A percentile compares a stretch with the other conserved stretches of the same genome.
These are phyloP conservation scores for Parafenestella ontariensis DNA, from an alignment of 2,329 filamentous ascomycete genomes.

Conservation along the genomic window DNA sequence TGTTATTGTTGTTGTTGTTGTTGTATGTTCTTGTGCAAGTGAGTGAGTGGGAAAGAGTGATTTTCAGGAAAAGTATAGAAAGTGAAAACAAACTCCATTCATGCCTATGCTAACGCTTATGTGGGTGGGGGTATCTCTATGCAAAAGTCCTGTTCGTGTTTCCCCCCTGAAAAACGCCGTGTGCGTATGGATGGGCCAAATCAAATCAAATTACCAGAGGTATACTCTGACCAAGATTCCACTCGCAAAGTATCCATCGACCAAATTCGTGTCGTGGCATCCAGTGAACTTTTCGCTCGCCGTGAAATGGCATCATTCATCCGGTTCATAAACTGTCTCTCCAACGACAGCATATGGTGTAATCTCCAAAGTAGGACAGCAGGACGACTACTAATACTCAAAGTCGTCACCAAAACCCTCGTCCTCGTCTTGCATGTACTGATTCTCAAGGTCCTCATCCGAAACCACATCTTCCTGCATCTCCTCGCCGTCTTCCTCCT, in stretches of 20 bases:
- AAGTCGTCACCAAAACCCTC: slow-evolving; percentile 52
- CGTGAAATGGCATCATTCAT: no score
- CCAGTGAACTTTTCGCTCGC: neutral
- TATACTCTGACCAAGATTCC: neutral
- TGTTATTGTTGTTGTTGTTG: no score
- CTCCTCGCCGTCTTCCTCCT: slow-evolving; percentile 36
- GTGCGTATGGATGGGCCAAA: no score
- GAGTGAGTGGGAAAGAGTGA: no score
- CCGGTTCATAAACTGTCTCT: no score
- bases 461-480: slow-evolving; percentile 49
- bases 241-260: neutral
- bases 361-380: neutral
- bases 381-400: slow-evolving; percentile 26
- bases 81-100: slow-evolving; percentile 16
- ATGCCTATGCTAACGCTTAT: no score
- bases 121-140: slow-evolving; percentile 21
- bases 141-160: no score
- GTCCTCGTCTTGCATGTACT: slow-evolving; percentile 53
- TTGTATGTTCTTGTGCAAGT: no score
- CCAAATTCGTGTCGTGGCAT: neutral
- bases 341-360: no score
- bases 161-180: no score
- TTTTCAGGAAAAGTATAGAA: no score
- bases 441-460: slow-evolving; percentile 48
- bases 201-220: neutral